phyloP scores from a whole-genome alignment of 2,329 filamentous ascomycete genomes.

The Dryadomyces quercus-mongolicae region DNA sequence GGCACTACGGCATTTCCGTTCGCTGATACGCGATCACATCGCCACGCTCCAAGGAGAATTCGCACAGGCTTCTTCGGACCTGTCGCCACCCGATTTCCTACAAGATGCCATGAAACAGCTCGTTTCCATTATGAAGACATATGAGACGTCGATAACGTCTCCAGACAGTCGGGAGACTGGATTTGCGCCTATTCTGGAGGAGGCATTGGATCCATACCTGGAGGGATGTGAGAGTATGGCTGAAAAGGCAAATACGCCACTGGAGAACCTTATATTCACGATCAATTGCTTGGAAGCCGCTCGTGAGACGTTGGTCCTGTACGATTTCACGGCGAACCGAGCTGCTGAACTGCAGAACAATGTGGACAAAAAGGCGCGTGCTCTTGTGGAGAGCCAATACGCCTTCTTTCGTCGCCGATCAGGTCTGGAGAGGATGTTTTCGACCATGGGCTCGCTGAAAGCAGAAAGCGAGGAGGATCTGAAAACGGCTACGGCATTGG shows the following conservation, averaged over 20 bases:
- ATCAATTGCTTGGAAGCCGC: constrained; percentile 59
- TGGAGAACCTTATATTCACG: constrained; percentile 54
- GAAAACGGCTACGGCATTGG: constrained; percentile 38
- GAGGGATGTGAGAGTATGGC: constrained; percentile 60
- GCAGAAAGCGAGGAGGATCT: constrained; percentile 32
- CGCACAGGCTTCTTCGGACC: constrained; percentile 56
- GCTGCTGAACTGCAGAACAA: constrained; percentile 42
- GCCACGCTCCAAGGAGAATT: constrained; percentile 62
- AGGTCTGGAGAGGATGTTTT: constrained; percentile 54
- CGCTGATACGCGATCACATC: constrained; percentile 69
- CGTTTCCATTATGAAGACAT: constrained; percentile 68
- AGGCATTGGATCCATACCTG: constrained; percentile 80
- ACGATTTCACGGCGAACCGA: constrained; percentile 50
- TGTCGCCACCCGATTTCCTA: constrained; percentile 70
- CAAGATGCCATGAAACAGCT: constrained; percentile 70
- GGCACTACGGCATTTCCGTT: constrained; percentile 71
- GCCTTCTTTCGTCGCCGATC: constrained; percentile 63
- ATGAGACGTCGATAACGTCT: constrained; percentile 65
- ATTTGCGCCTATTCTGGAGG: constrained; percentile 63
- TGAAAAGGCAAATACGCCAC: constrained; percentile 39
- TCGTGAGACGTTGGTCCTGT: constrained; percentile 40
- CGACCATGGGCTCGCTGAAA: constrained; percentile 32
- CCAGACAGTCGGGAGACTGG: constrained; percentile 47
- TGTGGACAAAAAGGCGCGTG: constrained; percentile 41
- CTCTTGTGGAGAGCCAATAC: constrained; percentile 57